Evolutionary conservation across 1,139 yeast species (phyloP), one percentile per base, ranked within the genome.

Genomic region (Kurtzmaniella quercitrusa): DNA sequence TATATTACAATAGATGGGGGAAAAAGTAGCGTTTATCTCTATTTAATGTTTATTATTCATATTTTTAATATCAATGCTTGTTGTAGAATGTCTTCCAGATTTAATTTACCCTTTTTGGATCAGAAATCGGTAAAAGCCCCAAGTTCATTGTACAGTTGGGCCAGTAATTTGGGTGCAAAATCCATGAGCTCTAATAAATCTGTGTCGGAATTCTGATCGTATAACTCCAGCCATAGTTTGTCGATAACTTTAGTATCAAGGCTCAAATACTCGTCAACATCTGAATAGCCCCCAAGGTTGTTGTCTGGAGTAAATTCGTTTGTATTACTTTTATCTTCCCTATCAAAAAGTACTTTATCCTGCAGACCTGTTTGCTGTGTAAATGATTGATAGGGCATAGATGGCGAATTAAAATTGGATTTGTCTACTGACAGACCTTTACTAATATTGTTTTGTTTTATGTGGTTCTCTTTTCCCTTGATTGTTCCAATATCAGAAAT

Each of bases 241-340:
- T 71, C 77, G 37, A 69, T 60, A 36, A 67, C 72, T 8, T 57
- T 56, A 48, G 62, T 61, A 25, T 61, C 60, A 7, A 63, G 48
- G 25, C 55, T 53, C 31, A 59, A 53, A n/a, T 54, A 34, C 33
- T 52, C 59, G 36, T 57, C 62, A 9, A 46, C 39, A 17, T 53
- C 56, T 10, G 52, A 42, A 1, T 50, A 47, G 29, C 48, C 45
- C 15, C 39, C 16, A 14, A 31, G 36, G 11, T 3, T 31, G 11
- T 3, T 31, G 14, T 31, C 36, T 31, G 36, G 18, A 15, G 17
- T 9, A 5, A 15, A 10, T 27, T 27, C 31, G 7, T 27, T 27
- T 11, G 3, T 11, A 4, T 10, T 3, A 27, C 5, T n/a, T 27
- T n/a, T 27, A 11, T n/a, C 31, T 10, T 6, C 10, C 14, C 14